Evolutionary conservation across 2,329 filamentous ascomycete species (phyloP).

Genomic region (Botrytis fabae): DNA sequence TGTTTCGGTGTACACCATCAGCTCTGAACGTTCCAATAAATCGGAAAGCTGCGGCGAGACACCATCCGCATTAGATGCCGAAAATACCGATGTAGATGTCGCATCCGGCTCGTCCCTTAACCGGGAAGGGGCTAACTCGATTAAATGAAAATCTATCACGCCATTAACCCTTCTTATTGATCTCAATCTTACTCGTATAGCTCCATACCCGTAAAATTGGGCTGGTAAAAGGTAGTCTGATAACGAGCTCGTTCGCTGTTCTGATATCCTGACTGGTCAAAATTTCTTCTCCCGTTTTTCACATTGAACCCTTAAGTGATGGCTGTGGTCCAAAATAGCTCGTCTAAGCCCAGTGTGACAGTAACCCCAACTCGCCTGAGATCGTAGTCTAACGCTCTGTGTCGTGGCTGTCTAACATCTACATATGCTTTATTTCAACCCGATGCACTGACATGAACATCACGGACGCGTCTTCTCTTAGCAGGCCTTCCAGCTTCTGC

Average conservation of each 20-base stretch:
- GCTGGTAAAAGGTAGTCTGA: not conserved
- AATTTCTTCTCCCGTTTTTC: not conserved
- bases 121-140: conserved; percentile 13
- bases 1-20: conserved; percentile 13
- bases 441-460: conserved; percentile 11
- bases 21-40: not conserved
- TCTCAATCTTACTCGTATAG: conserved; percentile 15
- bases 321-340: conserved; percentile 12
- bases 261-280: conserved; percentile 15
- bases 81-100: conserved; percentile 14
- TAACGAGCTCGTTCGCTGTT: not conserved
- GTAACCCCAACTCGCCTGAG: conserved; percentile 7
- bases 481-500: conserved; percentile 9
- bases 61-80: conserved; percentile 12
- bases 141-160: conserved; percentile 11
- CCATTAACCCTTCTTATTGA: conserved; percentile 5
- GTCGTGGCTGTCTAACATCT: conserved; percentile 17
- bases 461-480: conserved; percentile 22
- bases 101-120: not conserved
- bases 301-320: conserved; percentile 11
- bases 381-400: conserved; percentile 16
- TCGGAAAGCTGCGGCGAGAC: conserved; percentile 14
- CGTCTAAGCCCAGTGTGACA: conserved; percentile 21
- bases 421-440: conserved; percentile 7
- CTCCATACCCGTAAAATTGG: not conserved